Percentiles rank a stretch among this genome's conserved stretches.
Conservation (phyloP, 371 early-diverging fungal species). For the Entomophthora muscae region DNA sequence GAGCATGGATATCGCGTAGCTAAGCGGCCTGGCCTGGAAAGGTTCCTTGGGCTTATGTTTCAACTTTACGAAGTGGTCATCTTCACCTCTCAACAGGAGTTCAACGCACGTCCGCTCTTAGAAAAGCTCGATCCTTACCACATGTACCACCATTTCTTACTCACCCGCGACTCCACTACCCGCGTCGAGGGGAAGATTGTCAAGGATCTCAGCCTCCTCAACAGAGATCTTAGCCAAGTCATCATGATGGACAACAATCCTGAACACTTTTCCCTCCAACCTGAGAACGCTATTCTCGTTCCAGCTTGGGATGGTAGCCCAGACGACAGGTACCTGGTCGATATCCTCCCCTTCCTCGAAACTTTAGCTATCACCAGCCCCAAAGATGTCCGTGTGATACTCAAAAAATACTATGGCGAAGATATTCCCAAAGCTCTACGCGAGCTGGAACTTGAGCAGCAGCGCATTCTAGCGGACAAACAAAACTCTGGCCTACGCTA, state of each 20-base stretch:
- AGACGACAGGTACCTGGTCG: constrained; percentile 58
- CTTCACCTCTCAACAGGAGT: constrained; percentile 63
- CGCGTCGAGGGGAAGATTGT: constrained; percentile 68
- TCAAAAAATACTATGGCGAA: constrained; percentile 42
- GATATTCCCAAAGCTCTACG: constrained; percentile 53
- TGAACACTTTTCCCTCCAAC: constrained; percentile 62
- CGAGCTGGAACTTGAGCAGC: constrained; percentile 38
- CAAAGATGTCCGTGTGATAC: constrained; percentile 53
- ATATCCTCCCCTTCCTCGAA: constrained; percentile 82
- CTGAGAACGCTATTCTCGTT: constrained; percentile 72
- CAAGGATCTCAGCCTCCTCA: constrained; percentile 81
- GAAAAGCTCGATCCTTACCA: constrained; percentile 79
- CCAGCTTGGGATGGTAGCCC: constrained; percentile 77
- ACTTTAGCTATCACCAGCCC: constrained; percentile 48
- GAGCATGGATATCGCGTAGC: constrained; percentile 87
- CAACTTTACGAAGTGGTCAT: constrained; percentile 90
- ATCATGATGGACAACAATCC: constrained; percentile 83
- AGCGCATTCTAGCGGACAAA: constrained; percentile 12
- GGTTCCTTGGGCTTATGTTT: constrained; percentile 75
- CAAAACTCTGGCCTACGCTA: neutral
- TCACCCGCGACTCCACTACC: constrained; percentile 77
- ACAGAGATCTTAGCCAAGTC: constrained; percentile 81
- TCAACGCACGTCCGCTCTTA: constrained; percentile 59
- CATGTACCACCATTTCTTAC: constrained; percentile 56
- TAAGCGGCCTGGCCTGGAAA: constrained; percentile 87